Percentiles rank a stretch among this genome's conserved stretches.
These are phyloP conservation scores for Candida michaelii DNA, from an alignment of 805 yeast genomes.

Conservation along the genomic window DNA sequence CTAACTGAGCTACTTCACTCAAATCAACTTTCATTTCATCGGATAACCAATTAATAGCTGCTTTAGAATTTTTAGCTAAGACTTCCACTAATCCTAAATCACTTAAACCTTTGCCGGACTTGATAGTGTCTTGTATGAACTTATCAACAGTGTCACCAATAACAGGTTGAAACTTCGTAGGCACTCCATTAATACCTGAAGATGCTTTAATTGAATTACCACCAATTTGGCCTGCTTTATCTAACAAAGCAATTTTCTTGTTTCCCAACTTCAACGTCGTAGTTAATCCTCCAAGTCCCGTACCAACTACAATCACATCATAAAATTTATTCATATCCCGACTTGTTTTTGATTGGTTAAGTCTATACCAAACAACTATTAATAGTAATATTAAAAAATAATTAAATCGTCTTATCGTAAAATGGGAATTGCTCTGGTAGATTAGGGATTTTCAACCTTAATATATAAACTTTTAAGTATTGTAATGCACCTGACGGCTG, in stretches of 20 bases:
- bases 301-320: conserved; percentile 45
- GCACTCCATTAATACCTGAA: conserved; percentile 54
- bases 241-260: conserved; percentile 46
- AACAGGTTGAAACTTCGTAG: conserved; percentile 27
- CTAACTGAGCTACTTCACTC: conserved; percentile 31
- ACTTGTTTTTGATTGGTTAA: not conserved
- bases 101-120: conserved; percentile 33
- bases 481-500: conserved; percentile 2
- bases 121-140: conserved; percentile 31
- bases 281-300: conserved; percentile 58
- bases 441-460: too few species aligned
- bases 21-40: conserved; percentile 28
- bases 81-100: conserved; percentile 24
- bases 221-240: conserved; percentile 50
- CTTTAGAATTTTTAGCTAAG: conserved; percentile 26
- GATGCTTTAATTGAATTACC: conserved; percentile 65
- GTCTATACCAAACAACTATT: not conserved
- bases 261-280: conserved; percentile 40
- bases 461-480: not conserved
- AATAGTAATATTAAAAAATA: not conserved
- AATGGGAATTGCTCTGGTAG: too few species aligned
- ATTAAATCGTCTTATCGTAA: too few species aligned
- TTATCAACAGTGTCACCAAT: conserved; percentile 24
- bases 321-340: not conserved
- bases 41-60: conserved; percentile 35